Evolutionary conservation across 345 rosid species (phyloP), one percentile per base, ranked within the genome.

Genomic region (Gossypium bickii): DNA sequence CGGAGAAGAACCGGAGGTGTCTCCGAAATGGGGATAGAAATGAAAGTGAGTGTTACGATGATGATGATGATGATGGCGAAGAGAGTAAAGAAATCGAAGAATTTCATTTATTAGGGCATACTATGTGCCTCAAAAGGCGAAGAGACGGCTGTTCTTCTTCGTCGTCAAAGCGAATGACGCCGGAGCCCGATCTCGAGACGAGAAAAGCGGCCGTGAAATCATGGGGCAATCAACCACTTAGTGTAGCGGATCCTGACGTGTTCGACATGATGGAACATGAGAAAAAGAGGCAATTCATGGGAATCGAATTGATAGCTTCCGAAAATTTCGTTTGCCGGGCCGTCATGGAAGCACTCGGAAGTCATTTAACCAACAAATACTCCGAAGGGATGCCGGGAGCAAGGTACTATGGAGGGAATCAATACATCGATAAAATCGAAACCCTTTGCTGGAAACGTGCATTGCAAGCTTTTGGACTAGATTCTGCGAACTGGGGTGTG

Each of bases 341-440:
- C 0, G 92, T 91, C 0, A 87, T 89, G 92, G 93, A 92, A 75
- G 97, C 97, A 13, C 80, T 92, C 12, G 94, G 94, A 0, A 88
- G 92, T 56, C 93, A 89, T 70, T 75, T 92, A 82, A 92, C 97
- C 6, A 92, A 92, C 60, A 92, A 92, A 81, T 92, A 92, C 77
- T 87, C 94, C 0, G 94, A 89, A 79, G 94, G 94, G 0, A 80
- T 88, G 90, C 87, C 91, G 0, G 94, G 93, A 34, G 89, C 90
- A 0, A 78, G 94, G 55, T 93, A 91, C 49, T 91, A 89, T 47
- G 84, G 87, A 12, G 97, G 93, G 44, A 90, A 92, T 78, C 86
- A 89, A 78, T 86, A 62, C 71, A 91, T 89, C 24, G 97, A 91
- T 82, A 86, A 85, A 76, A 89, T 90, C 44, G 97, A 93, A 77